Percentiles rank a stretch among this genome's conserved stretches.
phyloP scores from a whole-genome alignment of 2,329 filamentous ascomycete genomes.

The Lecanicillium sp. region DNA sequence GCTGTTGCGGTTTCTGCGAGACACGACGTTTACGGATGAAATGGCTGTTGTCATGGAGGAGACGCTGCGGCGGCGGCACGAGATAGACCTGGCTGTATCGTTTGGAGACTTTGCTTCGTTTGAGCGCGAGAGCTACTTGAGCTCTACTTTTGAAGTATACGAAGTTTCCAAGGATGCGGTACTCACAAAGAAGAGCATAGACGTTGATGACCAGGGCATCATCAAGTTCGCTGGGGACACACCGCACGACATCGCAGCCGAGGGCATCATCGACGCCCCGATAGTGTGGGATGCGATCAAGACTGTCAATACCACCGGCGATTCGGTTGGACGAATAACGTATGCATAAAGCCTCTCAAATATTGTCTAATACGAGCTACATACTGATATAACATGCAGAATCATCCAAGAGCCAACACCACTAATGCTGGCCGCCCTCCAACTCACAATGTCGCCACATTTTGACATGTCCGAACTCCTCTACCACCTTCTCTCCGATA shows the following conservation, averaged over 20 bases:
- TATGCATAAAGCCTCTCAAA: slow-evolving; percentile 15
- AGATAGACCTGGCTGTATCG: slow-evolving; percentile 22
- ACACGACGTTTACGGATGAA: slow-evolving; percentile 32
- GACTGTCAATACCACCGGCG: slow-evolving; percentile 25
- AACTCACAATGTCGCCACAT: slow-evolving; percentile 46
- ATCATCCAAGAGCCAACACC: slow-evolving; percentile 55
- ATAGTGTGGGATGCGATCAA: slow-evolving; percentile 34
- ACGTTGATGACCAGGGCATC: slow-evolving; percentile 17
- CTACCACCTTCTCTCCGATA: slow-evolving; percentile 43
- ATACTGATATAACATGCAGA: slow-evolving; percentile 18
- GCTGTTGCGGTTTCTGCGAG: slow-evolving; percentile 33
- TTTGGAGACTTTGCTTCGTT: slow-evolving; percentile 27
- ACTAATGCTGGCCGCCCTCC: slow-evolving; percentile 50
- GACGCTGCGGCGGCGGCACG: slow-evolving; percentile 22
- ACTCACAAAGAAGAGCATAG: slow-evolving; percentile 23
- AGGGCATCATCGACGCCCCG: slow-evolving; percentile 28
- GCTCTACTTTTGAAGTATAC: slow-evolving; percentile 50
- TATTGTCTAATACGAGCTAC: slow-evolving; percentile 19
- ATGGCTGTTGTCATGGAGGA: slow-evolving; percentile 30
- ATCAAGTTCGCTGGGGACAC: slow-evolving; percentile 18
- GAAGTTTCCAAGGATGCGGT: slow-evolving; percentile 41
- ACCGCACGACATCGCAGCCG: slow-evolving; percentile 15
- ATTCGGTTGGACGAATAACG: slow-evolving; percentile 48
- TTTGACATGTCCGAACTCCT: slow-evolving; percentile 59
- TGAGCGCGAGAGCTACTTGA: slow-evolving; percentile 31